Base-by-base conservation (phyloP, 371 early-diverging fungal species). In the Lichtheimia corymbifera region DNA sequence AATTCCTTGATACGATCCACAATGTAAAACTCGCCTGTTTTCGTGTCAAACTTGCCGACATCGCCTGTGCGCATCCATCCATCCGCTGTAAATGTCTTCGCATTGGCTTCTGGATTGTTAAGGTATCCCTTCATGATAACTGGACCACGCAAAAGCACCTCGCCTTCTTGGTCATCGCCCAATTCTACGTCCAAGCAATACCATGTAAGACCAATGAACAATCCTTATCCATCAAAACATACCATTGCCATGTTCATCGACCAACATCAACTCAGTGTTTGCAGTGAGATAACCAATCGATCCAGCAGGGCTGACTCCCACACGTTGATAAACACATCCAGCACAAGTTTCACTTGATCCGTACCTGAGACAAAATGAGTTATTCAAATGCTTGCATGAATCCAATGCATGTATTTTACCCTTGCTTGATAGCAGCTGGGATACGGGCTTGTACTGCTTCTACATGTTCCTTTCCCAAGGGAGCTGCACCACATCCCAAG, bases 51-150 rank as follows among this genome's bases (percentile, higher is more conserved):
- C 30, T 80, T 70, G 1, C 84, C 94, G 18, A 95, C 72, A 64
- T 97, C 97, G n/a, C 94, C 95, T 0, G 93, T 93, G 44, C 87
- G 90, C 66, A 94, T 71, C 79, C 87, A 95, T 1, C 91, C 91
- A 25, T 87, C 85, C 0, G 61, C 5, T 53, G 88, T 89, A 58
- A 95, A 85, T 0, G 88, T 84, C 1, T 85, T 83, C 15, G 67
- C 66, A 5, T 93, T 93, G 4, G 92, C 94, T 51, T 87, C 70
- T 17, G 76, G 75, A 47, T 88, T 86, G 55, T 88, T 85, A 17
- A 85, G 68, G 43, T 92, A 91, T 0, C 91, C 91, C 24, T 80
- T 77, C 92, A 93, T 93, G 12, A 93, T 77, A 58, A 88, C 91
- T 4, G 94, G 91, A 0, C 96, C 93, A n/a, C 86, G 82, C 55